Percentiles rank a stretch among this genome's conserved stretches.
phyloP scores from a whole-genome alignment of 176 grass and related monocot species.

The Oryza meyeriana region DNA sequence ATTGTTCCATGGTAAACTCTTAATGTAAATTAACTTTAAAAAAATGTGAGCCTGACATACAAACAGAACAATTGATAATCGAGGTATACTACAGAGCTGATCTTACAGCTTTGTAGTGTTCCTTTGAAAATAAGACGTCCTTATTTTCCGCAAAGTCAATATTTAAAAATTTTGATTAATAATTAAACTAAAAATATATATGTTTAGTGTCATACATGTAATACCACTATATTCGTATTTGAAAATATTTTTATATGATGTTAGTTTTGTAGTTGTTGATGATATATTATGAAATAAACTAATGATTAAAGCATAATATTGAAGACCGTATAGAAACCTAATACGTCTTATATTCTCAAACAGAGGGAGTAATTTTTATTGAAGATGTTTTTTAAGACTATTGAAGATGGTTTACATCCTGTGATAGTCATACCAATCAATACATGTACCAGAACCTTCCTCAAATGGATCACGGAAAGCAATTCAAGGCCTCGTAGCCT shows the following conservation, averaged over 20 bases:
- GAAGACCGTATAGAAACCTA: no score
- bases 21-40: neutral
- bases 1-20: neutral
- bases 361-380: neutral
- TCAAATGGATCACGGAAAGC: conserved; percentile 20
- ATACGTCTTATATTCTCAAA: no score
- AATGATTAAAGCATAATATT: no score
- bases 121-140: no score
- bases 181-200: no score
- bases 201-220: no score
- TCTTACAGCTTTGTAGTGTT: neutral
- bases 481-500: conserved; percentile 33
- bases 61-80: neutral
- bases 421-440: neutral
- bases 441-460: neutral
- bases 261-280: no score
- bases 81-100: neutral
- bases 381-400: neutral
- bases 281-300: no score
- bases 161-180: no score
- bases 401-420: neutral
- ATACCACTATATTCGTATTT: no score
- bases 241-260: no score
- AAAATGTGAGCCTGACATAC: neutral
- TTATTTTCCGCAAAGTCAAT: no score